A percentile compares a stretch with the other conserved stretches of the same genome.
Conservation (phyloP, 352 stramenopile species). For the Phytophthora pisi region DNA sequence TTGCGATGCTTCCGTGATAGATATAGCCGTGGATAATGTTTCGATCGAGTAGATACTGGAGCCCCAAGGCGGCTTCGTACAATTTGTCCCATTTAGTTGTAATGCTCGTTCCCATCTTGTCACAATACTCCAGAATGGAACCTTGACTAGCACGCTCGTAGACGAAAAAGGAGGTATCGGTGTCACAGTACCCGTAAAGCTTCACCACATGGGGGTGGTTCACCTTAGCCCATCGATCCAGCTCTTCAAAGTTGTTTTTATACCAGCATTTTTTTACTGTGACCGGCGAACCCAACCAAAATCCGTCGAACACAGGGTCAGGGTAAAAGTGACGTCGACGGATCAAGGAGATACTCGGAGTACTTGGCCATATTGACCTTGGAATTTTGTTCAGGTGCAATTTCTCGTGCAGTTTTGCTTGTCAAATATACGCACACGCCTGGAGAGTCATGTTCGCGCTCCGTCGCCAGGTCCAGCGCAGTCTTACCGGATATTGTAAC, state of each 20-base stretch:
- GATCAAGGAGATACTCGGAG: background rate
- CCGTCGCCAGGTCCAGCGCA: too few relatives aligned
- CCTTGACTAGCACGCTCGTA: conserved; percentile 17
- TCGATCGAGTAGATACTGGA: conserved; percentile 36
- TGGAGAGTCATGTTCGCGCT: too few relatives aligned
- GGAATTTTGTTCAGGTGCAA: too few relatives aligned
- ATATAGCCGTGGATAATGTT: conserved; percentile 26
- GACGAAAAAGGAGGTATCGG: conserved; percentile 15
- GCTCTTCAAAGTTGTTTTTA: conserved; percentile 8
- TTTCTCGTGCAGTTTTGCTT: too few relatives aligned
- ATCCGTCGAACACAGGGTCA: too few relatives aligned
- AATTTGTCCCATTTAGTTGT: conserved; percentile 19
- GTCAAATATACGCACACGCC: too few relatives aligned
- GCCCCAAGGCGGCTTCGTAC: conserved; percentile 33
- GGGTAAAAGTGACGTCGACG: background rate
- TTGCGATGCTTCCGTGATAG: conserved; percentile 14
- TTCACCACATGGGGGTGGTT: conserved; percentile 31
- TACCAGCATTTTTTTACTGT: too few relatives aligned
- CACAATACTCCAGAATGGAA: conserved; percentile 13
- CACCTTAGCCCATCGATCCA: conserved; percentile 21
- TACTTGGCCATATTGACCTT: too few relatives aligned
- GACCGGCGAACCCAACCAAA: too few relatives aligned
- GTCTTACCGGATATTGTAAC: too few relatives aligned
- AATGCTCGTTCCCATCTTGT: background rate
- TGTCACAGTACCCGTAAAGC: conserved; percentile 25